Percentiles rank a stretch among this genome's conserved stretches.
Evolutionary conservation across 169 alveolate genomes (phyloP).

Genomic region (Theileria parva): DNA sequence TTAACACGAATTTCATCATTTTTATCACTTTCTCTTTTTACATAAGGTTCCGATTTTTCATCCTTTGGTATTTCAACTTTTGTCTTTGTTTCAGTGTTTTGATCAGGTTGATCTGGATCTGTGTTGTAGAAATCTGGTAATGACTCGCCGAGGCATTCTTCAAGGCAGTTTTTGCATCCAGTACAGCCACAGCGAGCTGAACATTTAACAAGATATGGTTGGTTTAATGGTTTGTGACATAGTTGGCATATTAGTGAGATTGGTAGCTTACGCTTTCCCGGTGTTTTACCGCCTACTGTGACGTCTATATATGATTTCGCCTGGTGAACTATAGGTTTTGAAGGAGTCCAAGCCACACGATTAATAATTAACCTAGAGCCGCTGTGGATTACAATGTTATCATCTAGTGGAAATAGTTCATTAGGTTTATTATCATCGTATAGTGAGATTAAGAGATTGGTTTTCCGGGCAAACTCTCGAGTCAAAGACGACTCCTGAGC

Average conservation of each 20-base stretch:
- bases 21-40: no score
- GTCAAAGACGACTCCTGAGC: constrained; percentile 63
- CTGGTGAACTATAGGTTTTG: constrained; percentile 52
- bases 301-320: constrained; percentile 51
- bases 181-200: constrained; percentile 58
- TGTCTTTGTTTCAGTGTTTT: no score
- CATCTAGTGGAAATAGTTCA: constrained; percentile 41
- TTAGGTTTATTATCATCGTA: constrained; percentile 48
- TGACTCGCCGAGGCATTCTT: constrained; percentile 21
- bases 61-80: no score
- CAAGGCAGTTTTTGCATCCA: constrained; percentile 53
- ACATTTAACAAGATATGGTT: constrained; percentile 60
- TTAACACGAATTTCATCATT: no score
- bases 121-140: constrained; percentile 19
- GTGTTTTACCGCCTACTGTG: constrained; percentile 12
- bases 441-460: constrained; percentile 45
- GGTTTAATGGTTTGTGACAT: constrained; percentile 46
- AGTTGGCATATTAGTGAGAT: constrained; percentile 57
- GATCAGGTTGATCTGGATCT: no score
- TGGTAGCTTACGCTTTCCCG: constrained; percentile 34
- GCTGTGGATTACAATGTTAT: constrained; percentile 52
- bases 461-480: constrained; percentile 57
- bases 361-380: constrained; percentile 55
- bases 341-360: constrained; percentile 65
- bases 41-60: no score